Conservation (phyloP, 257 asterid species). For the Penstemon davidsonii region DNA sequence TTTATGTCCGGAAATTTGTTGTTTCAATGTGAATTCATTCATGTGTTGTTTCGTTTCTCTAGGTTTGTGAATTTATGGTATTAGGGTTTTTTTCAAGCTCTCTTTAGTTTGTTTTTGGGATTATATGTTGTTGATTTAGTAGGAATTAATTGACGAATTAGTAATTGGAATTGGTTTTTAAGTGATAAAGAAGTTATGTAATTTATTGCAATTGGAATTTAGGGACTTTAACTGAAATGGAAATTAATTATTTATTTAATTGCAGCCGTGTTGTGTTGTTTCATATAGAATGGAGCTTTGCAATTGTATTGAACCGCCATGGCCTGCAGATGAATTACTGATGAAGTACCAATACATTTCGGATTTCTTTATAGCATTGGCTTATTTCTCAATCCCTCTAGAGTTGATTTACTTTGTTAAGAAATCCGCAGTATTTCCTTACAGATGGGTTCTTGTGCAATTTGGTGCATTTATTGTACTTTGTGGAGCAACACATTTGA, state of each 20-base stretch:
- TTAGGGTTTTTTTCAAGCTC: not conserved
- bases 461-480: constrained; percentile 98
- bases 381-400: constrained; percentile 94
- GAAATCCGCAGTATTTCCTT: constrained; percentile 95
- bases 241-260: too few species aligned
- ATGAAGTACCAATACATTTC: constrained; percentile 95
- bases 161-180: not conserved
- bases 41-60: too few species aligned
- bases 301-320: constrained; percentile 86
- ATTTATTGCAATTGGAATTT: constrained; percentile 7
- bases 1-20: not conserved
- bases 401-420: constrained; percentile 94
- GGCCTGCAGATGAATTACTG: constrained; percentile 89
- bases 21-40: not conserved
- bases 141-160: too few species aligned
- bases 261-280: not conserved
- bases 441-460: constrained; percentile 98
- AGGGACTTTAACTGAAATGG: not conserved
- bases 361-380: constrained; percentile 97
- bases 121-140: too few species aligned
- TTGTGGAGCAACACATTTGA: constrained; percentile 96
- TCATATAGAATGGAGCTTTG: constrained; percentile 66
- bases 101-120: not conserved
- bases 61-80: not conserved
- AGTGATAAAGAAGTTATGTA: not conserved